Base-by-base conservation (phyloP, 2,329 filamentous ascomycete genomes). In the Colletotrichum sublineola region DNA sequence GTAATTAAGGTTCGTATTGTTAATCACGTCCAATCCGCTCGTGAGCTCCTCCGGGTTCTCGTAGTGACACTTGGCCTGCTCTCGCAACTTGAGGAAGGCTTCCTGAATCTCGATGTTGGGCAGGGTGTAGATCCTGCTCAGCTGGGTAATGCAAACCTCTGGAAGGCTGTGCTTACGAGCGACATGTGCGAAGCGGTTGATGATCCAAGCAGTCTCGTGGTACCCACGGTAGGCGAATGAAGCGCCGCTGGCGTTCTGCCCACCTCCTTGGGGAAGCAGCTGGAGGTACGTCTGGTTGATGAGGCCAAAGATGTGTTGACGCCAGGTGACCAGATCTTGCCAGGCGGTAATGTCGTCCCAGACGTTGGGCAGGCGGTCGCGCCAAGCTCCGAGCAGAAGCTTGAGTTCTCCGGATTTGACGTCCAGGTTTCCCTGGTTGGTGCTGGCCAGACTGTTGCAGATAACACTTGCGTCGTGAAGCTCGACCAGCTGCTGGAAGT, bases 21-120 rank as follows among this genome's bases (percentile, higher is more conserved):
- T 99, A 81, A 99, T 99, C 3, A 99, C 96, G 79, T 99, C 96
- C 75, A 99, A 81, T 1, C 96, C 96, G 79, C 92, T 97, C 65
- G 92, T 96, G 66, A 99, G 89, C 82, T 99, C 96, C 48, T 94
- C 92, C 0, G 93, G 91, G 78, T 98, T 98, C 83, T 98, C 95
- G 81, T 98, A 99, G 80, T 99, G 96, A 77, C 96, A 99, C 81
- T 98, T 98, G 55, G 96, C 96, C 82, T 99, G 96, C 83, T 99
- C 97, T n/a, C 97, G 89, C 64, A 99, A 84, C 84, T 99, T 99
- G 74, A 99, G 85, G 87, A 99, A 99, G 0, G 96, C 96, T 81
- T 99, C 96, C 80, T 99, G 97, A 58, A 99, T 99, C 84, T 99
- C 96, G 56, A 99, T 99, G 80, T 99, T 99, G 1, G 96, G 96